Conservation (phyloP, 1,284 basidiomycete genomes). For the Coniophora puteana region DNA sequence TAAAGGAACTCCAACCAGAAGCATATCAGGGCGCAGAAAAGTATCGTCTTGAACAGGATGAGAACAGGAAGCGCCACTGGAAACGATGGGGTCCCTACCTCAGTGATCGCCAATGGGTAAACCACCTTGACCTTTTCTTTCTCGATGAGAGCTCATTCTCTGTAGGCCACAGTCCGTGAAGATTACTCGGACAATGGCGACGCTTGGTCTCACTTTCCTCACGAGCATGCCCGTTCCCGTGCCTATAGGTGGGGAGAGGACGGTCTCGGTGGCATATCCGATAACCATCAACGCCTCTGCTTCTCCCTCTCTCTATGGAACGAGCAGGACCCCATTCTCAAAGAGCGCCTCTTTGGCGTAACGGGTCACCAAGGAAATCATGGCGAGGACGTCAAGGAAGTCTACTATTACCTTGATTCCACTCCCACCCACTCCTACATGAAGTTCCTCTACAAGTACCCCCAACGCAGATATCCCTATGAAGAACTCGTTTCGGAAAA, state of each 20-base stretch:
- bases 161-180: constrained; percentile 92
- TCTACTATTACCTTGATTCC: constrained; percentile 98
- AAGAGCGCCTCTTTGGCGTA: constrained; percentile 93
- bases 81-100: constrained; percentile 98
- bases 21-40: constrained; percentile 67
- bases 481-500: constrained; percentile 90
- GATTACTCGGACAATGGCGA: constrained; percentile 97
- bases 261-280: constrained; percentile 93
- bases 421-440: constrained; percentile 99
- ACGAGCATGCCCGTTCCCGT: constrained; percentile 90
- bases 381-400: constrained; percentile 97
- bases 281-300: constrained; percentile 94
- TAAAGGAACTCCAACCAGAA: constrained; percentile 54
- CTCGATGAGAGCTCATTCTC: constrained; percentile 8
- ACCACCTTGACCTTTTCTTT: constrained; percentile 17
- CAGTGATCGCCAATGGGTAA: constrained; percentile 94
- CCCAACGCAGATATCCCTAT: constrained; percentile 90
- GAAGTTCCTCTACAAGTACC: constrained; percentile 99
- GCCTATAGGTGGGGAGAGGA: constrained; percentile 99
- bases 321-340: constrained; percentile 90
- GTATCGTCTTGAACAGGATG: constrained; percentile 70
- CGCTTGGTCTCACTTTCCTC: constrained; percentile 97
- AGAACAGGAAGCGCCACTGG: constrained; percentile 77
- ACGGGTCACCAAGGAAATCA: constrained; percentile 98
- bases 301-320: constrained; percentile 95